phyloP scores from a whole-genome alignment of 805 yeast species.

The Sugiyamaella americana region DNA sequence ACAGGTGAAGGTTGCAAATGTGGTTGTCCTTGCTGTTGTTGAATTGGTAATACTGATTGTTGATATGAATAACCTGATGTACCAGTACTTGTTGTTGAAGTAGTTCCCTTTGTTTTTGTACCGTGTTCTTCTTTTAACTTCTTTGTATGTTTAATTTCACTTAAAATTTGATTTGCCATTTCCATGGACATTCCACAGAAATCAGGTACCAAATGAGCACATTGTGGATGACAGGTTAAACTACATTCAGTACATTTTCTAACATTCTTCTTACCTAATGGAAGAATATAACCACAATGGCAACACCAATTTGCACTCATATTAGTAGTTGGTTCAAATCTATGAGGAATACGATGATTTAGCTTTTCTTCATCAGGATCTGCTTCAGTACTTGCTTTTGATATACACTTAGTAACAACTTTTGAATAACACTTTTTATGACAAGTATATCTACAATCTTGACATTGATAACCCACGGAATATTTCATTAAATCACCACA shows the following conservation, averaged over 20 bases:
- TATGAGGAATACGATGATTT: constrained; percentile 94
- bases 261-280: constrained; percentile 90
- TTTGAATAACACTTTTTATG: constrained; percentile 74
- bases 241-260: constrained; percentile 89
- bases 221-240: constrained; percentile 85
- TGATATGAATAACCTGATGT: not conserved
- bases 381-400: constrained; percentile 59
- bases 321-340: constrained; percentile 87
- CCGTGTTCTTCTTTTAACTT: constrained; percentile 26
- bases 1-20: constrained; percentile 7
- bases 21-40: constrained; percentile 4
- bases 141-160: constrained; percentile 73
- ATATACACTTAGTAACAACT: constrained; percentile 73
- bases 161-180: constrained; percentile 82
- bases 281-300: constrained; percentile 94
- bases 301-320: constrained; percentile 99
- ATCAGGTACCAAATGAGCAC: constrained; percentile 94
- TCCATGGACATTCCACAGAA: constrained; percentile 99
- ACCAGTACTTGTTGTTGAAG: not conserved
- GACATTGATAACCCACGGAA: constrained; percentile 73
- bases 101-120: not conserved
- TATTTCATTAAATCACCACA: constrained; percentile 91
- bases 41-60: constrained; percentile 3
- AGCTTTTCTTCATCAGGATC: constrained; percentile 72
- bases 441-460: constrained; percentile 70